phyloP scores from a whole-genome alignment of 345 rosid species.

The Linum tenue region DNA sequence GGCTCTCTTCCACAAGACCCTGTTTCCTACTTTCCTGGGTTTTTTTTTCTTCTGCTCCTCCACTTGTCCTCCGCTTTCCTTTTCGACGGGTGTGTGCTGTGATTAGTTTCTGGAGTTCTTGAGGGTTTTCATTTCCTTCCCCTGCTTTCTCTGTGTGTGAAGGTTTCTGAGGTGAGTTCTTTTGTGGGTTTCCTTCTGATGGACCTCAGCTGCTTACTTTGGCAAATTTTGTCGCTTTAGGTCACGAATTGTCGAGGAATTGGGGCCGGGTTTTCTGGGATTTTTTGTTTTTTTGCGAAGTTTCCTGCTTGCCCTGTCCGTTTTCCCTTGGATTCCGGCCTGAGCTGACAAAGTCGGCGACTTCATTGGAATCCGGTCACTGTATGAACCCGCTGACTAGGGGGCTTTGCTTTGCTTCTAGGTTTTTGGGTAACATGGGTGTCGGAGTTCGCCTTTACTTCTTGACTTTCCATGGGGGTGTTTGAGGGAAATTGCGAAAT shows the following conservation, averaged over 20 bases:
- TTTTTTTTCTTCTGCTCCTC: too few relatives aligned
- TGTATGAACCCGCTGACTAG: constrained; percentile 15
- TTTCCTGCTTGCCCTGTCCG: constrained; percentile 12
- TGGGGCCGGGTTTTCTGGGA: constrained; percentile 21
- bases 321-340: constrained; percentile 29
- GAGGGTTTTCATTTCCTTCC: background rate
- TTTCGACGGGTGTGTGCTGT: too few relatives aligned
- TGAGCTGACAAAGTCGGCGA: constrained; percentile 19
- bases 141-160: background rate
- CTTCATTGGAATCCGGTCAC: constrained; percentile 38
- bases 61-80: too few relatives aligned
- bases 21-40: too few relatives aligned
- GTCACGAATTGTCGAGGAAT: background rate
- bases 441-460: background rate
- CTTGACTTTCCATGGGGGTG: background rate
- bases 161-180: background rate
- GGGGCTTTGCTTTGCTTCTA: constrained; percentile 19
- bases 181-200: background rate
- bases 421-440: constrained; percentile 2
- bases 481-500: background rate
- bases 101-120: too few relatives aligned
- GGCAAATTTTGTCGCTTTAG: background rate
- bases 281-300: background rate
- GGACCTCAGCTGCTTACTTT: background rate
- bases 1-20: too few relatives aligned